Conservation (phyloP, 2,329 filamentous ascomycete genomes). For the Xylaria sp. region DNA sequence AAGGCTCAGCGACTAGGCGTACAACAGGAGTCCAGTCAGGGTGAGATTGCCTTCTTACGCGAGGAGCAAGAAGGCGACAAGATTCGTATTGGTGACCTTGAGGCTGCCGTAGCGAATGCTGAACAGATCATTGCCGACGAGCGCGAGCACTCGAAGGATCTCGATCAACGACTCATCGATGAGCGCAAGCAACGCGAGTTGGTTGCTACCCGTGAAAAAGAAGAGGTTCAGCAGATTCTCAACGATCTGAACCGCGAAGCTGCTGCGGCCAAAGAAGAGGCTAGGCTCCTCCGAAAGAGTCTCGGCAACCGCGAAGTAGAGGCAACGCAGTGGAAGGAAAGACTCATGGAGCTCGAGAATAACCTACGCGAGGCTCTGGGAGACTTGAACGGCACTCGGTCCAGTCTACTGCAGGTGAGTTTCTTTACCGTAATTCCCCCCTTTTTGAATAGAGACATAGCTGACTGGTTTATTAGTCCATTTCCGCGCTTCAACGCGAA, state of each 20-base stretch:
- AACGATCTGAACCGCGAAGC: constrained; percentile 87
- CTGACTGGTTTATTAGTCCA: constrained; percentile 49
- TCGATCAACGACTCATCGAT: constrained; percentile 68
- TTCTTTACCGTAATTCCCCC: background rate
- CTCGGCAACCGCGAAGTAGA: constrained; percentile 82
- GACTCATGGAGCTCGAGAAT: constrained; percentile 82
- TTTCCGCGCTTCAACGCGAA: constrained; percentile 81
- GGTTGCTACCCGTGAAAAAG: constrained; percentile 82
- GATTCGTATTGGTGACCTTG: constrained; percentile 92
- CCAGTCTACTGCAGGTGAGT: constrained; percentile 72
- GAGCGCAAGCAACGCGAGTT: constrained; percentile 85
- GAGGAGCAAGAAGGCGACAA: constrained; percentile 98
- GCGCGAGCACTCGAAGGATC: constrained; percentile 66
- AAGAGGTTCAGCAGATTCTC: constrained; percentile 88
- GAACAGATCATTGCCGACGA: constrained; percentile 79
- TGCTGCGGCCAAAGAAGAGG: constrained; percentile 78
- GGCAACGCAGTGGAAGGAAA: constrained; percentile 84
- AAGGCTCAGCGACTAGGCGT: constrained; percentile 85
- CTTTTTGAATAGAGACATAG: background rate
- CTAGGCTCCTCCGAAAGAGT: constrained; percentile 73
- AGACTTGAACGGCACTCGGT: constrained; percentile 79
- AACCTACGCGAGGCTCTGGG: constrained; percentile 82
- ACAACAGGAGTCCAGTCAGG: constrained; percentile 86
- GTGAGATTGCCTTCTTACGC: constrained; percentile 88
- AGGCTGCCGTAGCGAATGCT: constrained; percentile 73